A percentile compares a stretch with the other conserved stretches of the same genome.
Conservation (phyloP, 345 rosid genomes). For the Raphanus sativus region DNA sequence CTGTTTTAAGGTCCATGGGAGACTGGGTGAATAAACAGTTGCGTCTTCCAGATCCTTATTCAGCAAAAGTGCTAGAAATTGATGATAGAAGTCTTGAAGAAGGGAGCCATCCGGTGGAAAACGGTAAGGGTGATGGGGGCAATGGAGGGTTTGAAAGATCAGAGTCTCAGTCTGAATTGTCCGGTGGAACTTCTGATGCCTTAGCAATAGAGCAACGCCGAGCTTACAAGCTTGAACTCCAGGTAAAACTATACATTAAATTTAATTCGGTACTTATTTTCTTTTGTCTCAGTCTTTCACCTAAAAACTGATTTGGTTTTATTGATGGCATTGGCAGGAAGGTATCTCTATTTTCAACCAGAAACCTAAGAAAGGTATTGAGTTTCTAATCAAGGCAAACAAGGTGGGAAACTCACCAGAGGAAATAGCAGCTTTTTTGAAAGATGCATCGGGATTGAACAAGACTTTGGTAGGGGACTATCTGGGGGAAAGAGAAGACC, state of each 20-base stretch:
- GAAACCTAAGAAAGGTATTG: conserved; percentile 97
- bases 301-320: conserved; percentile 44
- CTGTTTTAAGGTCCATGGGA: conserved; percentile 94
- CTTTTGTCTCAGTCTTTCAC: conserved; percentile 15
- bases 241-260: conserved; percentile 46
- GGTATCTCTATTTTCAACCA: conserved; percentile 98
- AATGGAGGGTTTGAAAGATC: conserved; percentile 75
- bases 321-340: conserved; percentile 98
- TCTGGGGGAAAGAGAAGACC: conserved; percentile 96
- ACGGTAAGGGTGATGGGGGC: conserved; percentile 81
- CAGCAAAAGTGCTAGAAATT: conserved; percentile 58
- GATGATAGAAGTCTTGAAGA: conserved; percentile 65
- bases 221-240: conserved; percentile 99
- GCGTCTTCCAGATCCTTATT: conserved; percentile 84
- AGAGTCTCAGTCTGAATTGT: conserved; percentile 84
- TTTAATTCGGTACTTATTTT: not conserved
- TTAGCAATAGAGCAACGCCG: conserved; percentile 93
- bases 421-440: conserved; percentile 91
- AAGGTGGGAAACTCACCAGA: conserved; percentile 92
- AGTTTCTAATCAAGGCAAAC: conserved; percentile 89
- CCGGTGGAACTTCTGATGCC: conserved; percentile 82
- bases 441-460: conserved; percentile 83
- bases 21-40: conserved; percentile 98
- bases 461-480: conserved; percentile 94
- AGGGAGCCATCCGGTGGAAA: conserved; percentile 60